phyloP scores from a whole-genome alignment of 116 monocot species.

The Iris pallida region DNA sequence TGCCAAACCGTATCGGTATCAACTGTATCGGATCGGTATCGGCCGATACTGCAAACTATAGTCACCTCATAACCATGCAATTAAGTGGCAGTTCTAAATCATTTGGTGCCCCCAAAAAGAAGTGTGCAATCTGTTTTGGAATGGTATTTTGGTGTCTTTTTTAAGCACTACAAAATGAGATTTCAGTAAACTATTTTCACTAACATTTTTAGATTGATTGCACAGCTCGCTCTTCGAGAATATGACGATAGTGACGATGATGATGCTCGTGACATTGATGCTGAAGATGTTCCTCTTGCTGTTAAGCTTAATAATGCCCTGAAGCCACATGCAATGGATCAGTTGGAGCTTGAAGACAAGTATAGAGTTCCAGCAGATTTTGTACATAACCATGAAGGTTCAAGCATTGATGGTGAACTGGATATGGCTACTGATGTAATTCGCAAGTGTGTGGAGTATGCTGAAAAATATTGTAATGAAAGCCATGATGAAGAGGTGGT shows the following conservation, averaged over 20 bases:
- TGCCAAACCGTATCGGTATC: no score
- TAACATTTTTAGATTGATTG: constrained; percentile 1
- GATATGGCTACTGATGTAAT: constrained; percentile 50
- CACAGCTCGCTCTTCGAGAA: constrained; percentile 61
- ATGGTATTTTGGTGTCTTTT: no score
- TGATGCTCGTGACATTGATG: constrained; percentile 19
- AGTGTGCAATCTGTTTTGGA: no score
- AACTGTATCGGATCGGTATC: no score
- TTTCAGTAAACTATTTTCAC: no score
- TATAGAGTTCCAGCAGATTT: constrained; percentile 66
- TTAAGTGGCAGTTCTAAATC: no score
- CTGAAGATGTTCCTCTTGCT: constrained; percentile 40
- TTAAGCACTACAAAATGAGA: no score
- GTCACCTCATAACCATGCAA: no score
- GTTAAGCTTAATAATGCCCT: constrained; percentile 53
- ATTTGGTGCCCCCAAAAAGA: no score
- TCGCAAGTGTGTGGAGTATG: constrained; percentile 74
- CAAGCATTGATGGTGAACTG: constrained; percentile 1
- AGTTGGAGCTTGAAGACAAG: constrained; percentile 36
- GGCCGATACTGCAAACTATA: no score
- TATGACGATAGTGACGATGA: constrained; percentile 66
- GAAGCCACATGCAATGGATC: constrained; percentile 40
- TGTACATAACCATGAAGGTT: constrained; percentile 20
- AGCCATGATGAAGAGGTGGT: constrained; percentile 39
- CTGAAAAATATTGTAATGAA: constrained; percentile 63